These are phyloP conservation scores for Fusarium guadeloupense DNA, from an alignment of 2,329 filamentous ascomycete genomes.

Conservation along the genomic window DNA sequence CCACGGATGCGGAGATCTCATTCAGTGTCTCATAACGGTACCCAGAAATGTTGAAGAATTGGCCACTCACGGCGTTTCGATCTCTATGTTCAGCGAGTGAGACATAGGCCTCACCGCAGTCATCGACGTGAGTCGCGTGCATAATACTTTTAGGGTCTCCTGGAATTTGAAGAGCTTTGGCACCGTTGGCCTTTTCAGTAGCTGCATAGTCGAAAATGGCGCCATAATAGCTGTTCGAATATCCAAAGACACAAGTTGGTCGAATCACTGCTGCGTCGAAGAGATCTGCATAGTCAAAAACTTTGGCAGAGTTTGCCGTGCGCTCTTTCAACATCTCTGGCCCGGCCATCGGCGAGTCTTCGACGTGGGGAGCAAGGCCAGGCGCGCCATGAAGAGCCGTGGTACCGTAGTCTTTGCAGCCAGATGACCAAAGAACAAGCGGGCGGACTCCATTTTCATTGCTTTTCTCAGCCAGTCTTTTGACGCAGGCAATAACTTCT, in stretches of 20 bases:
- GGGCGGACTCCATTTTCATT: slow-evolving; percentile 48
- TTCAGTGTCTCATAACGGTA: slow-evolving; percentile 55
- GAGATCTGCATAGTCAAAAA: slow-evolving; percentile 49
- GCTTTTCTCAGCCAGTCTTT: slow-evolving; percentile 46
- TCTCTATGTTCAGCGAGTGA: slow-evolving; percentile 52
- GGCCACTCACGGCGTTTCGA: slow-evolving; percentile 46
- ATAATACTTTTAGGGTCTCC: slow-evolving; percentile 51
- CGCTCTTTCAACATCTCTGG: slow-evolving; percentile 44
- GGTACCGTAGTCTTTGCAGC: slow-evolving; percentile 61
- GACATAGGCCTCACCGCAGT: slow-evolving; percentile 59
- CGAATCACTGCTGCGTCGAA: slow-evolving; percentile 57
- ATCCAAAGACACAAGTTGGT: slow-evolving; percentile 59
- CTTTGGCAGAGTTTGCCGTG: slow-evolving; percentile 42
- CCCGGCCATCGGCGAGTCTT: slow-evolving; percentile 51
- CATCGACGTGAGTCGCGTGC: slow-evolving; percentile 60
- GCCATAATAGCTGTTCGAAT: slow-evolving; percentile 56
- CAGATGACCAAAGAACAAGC: slow-evolving; percentile 57
- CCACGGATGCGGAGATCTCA: slow-evolving; percentile 52
- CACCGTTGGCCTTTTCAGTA: slow-evolving; percentile 26
- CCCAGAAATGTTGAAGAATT: slow-evolving; percentile 58
- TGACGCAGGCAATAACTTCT: slow-evolving; percentile 49
- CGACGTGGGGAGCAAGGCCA: slow-evolving; percentile 53
- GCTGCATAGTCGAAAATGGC: slow-evolving; percentile 50
- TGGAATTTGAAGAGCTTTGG: slow-evolving; percentile 45
- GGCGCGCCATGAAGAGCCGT: slow-evolving; percentile 48